Evolutionary conservation across 805 yeast species (phyloP).

Genomic region (Starmerella geochares): DNA sequence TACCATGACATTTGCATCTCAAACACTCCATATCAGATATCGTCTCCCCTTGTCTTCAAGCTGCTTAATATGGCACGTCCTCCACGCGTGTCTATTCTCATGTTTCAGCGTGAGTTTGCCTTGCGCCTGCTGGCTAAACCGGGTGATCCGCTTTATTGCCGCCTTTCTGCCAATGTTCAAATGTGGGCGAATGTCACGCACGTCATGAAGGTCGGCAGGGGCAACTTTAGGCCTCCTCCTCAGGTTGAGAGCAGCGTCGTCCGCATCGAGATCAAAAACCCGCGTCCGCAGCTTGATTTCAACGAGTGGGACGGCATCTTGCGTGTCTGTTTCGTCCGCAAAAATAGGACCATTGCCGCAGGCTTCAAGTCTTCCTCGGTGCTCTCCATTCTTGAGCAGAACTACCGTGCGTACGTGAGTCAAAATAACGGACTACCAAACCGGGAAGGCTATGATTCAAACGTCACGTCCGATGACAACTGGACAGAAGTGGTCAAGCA

Average conservation of each 20-base stretch:
- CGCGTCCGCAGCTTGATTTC: slow-evolving; percentile 88
- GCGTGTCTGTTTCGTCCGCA: slow-evolving; percentile 83
- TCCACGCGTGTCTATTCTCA: slow-evolving; percentile 85
- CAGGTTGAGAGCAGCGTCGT: slow-evolving; percentile 96
- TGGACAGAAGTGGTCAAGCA: slow-evolving; percentile 45
- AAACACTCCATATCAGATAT: slow-evolving; percentile 95
- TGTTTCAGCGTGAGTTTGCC: slow-evolving; percentile 98
- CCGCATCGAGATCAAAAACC: slow-evolving; percentile 78
- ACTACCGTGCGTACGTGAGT: slow-evolving; percentile 68
- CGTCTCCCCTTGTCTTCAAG: slow-evolving; percentile 92
- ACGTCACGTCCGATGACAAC: slow-evolving; percentile 31
- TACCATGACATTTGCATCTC: slow-evolving; percentile 93
- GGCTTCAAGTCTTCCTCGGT: slow-evolving; percentile 80
- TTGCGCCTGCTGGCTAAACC: slow-evolving; percentile 87
- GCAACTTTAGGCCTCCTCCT: slow-evolving; percentile 96
- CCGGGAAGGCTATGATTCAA: slow-evolving; percentile 36
- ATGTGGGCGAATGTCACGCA: slow-evolving; percentile 99
- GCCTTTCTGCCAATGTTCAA: slow-evolving; percentile 92
- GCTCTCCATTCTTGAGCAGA: slow-evolving; percentile 70
- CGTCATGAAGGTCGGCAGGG: slow-evolving; percentile 95
- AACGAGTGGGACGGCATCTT: slow-evolving; percentile 95
- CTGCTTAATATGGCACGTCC: slow-evolving; percentile 83
- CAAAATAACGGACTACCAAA: slow-evolving; percentile 38
- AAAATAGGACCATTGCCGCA: slow-evolving; percentile 84
- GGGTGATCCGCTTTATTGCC: slow-evolving; percentile 87